phyloP scores from a whole-genome alignment of 106 monocot species.

The Phalaenopsis aphrodite region DNA sequence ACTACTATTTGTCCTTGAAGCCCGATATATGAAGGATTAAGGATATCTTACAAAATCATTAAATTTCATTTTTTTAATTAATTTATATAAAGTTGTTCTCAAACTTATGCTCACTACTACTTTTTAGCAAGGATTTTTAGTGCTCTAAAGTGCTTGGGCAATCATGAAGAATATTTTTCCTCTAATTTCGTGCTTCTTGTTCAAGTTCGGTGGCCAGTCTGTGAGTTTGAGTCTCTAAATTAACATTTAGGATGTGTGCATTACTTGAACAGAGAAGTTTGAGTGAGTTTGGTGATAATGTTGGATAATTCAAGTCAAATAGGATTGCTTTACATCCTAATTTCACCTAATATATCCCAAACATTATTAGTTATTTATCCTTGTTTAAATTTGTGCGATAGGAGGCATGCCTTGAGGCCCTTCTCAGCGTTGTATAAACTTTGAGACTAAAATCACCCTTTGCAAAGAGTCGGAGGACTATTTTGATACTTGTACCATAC shows the following conservation, averaged over 20 bases:
- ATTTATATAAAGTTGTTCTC: neutral
- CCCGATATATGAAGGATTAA: neutral
- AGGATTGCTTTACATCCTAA: neutral
- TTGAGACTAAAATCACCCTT: too few relatives aligned
- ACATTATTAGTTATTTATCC: neutral
- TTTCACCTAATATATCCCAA: neutral
- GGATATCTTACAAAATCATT: neutral
- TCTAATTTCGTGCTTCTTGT: neutral
- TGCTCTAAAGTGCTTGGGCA: neutral
- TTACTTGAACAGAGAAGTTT: neutral
- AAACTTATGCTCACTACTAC: neutral
- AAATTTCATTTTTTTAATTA: neutral
- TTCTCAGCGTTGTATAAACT: too few relatives aligned
- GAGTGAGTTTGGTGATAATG: neutral
- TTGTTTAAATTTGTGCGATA: too few relatives aligned
- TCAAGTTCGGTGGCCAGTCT: neutral
- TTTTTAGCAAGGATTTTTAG: neutral
- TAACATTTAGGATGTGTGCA: neutral
- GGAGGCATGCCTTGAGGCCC: too few relatives aligned
- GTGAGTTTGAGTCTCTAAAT: neutral
- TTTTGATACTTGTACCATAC: too few relatives aligned
- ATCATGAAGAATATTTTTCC: neutral
- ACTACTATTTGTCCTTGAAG: neutral
- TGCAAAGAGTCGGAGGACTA: too few relatives aligned
- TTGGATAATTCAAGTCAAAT: neutral